Evolutionary conservation across 495 filamentous ascomycete genomes (phyloP).

Genomic region (Penicillium bovifimosum): DNA sequence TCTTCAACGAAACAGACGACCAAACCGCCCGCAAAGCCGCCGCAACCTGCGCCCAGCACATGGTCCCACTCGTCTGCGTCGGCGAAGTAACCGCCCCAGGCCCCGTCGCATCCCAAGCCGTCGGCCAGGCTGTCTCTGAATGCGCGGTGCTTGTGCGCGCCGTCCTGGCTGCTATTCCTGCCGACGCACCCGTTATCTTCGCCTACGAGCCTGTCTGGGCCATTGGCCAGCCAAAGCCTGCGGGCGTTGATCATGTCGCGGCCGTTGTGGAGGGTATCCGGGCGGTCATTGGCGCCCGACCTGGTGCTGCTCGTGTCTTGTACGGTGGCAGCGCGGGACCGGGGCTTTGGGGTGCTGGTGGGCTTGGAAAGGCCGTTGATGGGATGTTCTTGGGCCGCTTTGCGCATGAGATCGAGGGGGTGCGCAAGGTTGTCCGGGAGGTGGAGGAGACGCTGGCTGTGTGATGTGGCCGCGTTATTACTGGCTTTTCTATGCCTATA

Average conservation of each 20-base stretch:
- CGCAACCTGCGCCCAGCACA: slow-evolving; percentile 58
- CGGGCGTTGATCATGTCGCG: slow-evolving; percentile 63
- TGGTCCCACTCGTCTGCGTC: slow-evolving; percentile 76
- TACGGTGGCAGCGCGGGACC: slow-evolving; percentile 80
- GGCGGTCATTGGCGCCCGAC: slow-evolving; percentile 33
- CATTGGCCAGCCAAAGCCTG: slow-evolving; percentile 71
- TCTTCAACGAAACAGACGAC: slow-evolving; percentile 68
- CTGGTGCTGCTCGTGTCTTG: slow-evolving; percentile 56
- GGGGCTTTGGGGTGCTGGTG: slow-evolving; percentile 57
- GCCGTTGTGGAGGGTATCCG: slow-evolving; percentile 61
- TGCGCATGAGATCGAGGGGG: slow-evolving; percentile 65
- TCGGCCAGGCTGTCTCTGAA: slow-evolving; percentile 57
- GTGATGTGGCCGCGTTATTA: background rate
- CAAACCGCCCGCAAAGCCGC: slow-evolving; percentile 59
- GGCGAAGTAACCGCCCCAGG: slow-evolving; percentile 56
- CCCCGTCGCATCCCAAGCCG: slow-evolving; percentile 44
- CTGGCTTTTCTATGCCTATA: background rate
- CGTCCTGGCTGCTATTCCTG: slow-evolving; percentile 53
- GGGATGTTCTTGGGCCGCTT: slow-evolving; percentile 80
- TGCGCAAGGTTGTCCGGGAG: slow-evolving; percentile 63
- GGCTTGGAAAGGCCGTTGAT: slow-evolving; percentile 63
- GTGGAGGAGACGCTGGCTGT: slow-evolving; percentile 45
- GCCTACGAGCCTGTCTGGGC: slow-evolving; percentile 92
- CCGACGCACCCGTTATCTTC: slow-evolving; percentile 62
- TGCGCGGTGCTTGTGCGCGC: slow-evolving; percentile 58